Evolutionary conservation across 2,329 filamentous ascomycete species (phyloP).

Genomic region (Fusarium nygamai): DNA sequence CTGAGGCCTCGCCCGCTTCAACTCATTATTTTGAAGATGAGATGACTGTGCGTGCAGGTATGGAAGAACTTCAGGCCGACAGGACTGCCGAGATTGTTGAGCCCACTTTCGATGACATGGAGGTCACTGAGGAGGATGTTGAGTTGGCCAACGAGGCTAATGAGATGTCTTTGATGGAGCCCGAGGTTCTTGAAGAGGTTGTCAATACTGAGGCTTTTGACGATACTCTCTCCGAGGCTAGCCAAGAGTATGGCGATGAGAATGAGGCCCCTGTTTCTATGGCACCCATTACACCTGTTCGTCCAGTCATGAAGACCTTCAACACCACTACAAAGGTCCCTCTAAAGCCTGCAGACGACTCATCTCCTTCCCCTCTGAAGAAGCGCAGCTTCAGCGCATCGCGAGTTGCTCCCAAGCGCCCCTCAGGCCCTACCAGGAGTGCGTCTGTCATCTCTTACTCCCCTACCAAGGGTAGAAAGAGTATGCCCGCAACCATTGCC

Average conservation of each 20-base stretch:
- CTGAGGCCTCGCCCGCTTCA: slow-evolving; percentile 53
- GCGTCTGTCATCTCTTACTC: slow-evolving; percentile 66
- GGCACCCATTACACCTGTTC: slow-evolving; percentile 65
- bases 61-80: slow-evolving; percentile 9
- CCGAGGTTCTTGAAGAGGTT: slow-evolving; percentile 52
- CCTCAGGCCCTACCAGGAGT: slow-evolving; percentile 56
- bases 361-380: slow-evolving; percentile 59
- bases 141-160: slow-evolving; percentile 67
- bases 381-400: slow-evolving; percentile 63
- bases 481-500: slow-evolving; percentile 32
- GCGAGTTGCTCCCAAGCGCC: slow-evolving; percentile 56
- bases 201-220: slow-evolving; percentile 51
- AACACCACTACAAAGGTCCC: slow-evolving; percentile 83
- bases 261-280: slow-evolving; percentile 66
- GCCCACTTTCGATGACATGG: slow-evolving; percentile 56
- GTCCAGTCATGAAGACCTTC: slow-evolving; percentile 60
- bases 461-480: slow-evolving; percentile 56
- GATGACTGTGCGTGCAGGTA: slow-evolving; percentile 56
- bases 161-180: slow-evolving; percentile 66
- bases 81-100: slow-evolving; percentile 42
- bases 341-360: slow-evolving; percentile 73
- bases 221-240: slow-evolving; percentile 66
- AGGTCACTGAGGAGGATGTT: slow-evolving; percentile 65
- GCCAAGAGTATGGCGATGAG: slow-evolving; percentile 74
- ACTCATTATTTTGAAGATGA: slow-evolving; percentile 70